Base-by-base conservation (phyloP, 2,329 filamentous ascomycete species). In the Orbilia oligospora region DNA sequence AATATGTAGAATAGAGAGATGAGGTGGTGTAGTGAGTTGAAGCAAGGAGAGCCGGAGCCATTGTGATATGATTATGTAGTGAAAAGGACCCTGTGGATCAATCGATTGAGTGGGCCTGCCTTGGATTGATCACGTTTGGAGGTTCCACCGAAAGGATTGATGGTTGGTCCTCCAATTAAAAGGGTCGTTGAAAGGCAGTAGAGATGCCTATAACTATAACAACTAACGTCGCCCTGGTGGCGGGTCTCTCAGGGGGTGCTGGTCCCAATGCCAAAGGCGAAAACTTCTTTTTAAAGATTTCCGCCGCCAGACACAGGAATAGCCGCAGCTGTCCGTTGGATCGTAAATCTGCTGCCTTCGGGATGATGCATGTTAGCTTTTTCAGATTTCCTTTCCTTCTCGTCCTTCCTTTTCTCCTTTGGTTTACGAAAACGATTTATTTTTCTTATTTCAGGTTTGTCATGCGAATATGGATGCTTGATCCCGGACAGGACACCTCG, bases 41-140 rank as follows among this genome's bases (percentile, higher is more conserved):
- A 56, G 75, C 51, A 72, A 78, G 75, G 75, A 78, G 68, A 55
- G 75, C 75, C 46, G 75, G 75, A 48, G 68, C 75, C 75, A 78
- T 78, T 68, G 58, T 65, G 66, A 55, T 58, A 48, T 48, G 18
- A 44, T 38, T 56, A 36, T 56, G 22, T 20, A n/a, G n/a, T 4
- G 38, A 16, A 14, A 18, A 24, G 49, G 56, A 33, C 44, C 53
- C 30, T 70, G 24, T 20, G 55, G 44, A 71, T 63, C 49, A 72
- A 61, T 63, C 56, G 27, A 65, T 20, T 46, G n/a, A 46, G 18
- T 46, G 38, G 51, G 4, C 70, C 61, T 14, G 51, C 70, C 70
- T 58, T 49, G 18, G 16, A 63, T 67, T 51, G 73, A 71, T 66
- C 72, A 76, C 72, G 66, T 67, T 66, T 66, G 38, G 49, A 58